These are phyloP conservation scores for Apiotrichum laibachii DNA, from an alignment of 1,284 basidiomycete genomes.

Conservation along the genomic window DNA sequence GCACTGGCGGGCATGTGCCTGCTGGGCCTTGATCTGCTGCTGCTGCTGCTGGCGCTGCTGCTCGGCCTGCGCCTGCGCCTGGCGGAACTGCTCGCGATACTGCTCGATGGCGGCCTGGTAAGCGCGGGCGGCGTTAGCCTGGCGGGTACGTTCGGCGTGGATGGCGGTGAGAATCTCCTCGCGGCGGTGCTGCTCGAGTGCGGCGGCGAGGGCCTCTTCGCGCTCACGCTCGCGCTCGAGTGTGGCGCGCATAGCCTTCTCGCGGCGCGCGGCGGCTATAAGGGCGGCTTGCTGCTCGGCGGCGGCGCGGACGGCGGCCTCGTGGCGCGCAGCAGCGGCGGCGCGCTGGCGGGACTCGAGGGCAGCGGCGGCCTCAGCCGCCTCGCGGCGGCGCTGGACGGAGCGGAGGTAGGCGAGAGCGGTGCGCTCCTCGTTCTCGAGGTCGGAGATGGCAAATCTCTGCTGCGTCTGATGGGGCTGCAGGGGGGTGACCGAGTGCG, in stretches of 20 bases:
- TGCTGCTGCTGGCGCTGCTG: not conserved
- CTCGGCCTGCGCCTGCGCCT: not conserved
- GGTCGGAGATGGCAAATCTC: slow-evolving; percentile 4
- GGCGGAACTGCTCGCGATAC: slow-evolving; percentile 2
- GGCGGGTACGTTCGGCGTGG: slow-evolving; percentile 15
- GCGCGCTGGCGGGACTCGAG: slow-evolving; percentile 25
- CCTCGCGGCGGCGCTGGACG: slow-evolving; percentile 40
- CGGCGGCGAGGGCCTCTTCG: slow-evolving; percentile 14
- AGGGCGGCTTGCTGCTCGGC: slow-evolving; percentile 17
- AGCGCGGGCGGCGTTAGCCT: slow-evolving; percentile 22
- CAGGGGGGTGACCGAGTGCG: no score
- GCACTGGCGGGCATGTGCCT: slow-evolving; percentile 5
- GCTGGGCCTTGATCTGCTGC: not conserved
- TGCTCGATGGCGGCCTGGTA: slow-evolving; percentile 14
- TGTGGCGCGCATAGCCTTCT: slow-evolving; percentile 15
- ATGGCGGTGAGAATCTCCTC: slow-evolving; percentile 13
- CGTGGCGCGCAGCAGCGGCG: slow-evolving; percentile 13
- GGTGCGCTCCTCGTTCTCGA: slow-evolving; percentile 41
- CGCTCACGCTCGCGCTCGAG: slow-evolving; percentile 22
- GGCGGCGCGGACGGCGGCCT: slow-evolving; percentile 19
- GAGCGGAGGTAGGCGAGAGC: slow-evolving; percentile 42
- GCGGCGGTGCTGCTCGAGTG: slow-evolving; percentile 14
- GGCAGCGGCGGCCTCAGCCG: slow-evolving; percentile 28
- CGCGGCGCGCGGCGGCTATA: slow-evolving; percentile 17
- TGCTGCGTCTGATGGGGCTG: no score